Conservation (phyloP, 1,284 basidiomycete genomes). For the Leccinum variabile region DNA sequence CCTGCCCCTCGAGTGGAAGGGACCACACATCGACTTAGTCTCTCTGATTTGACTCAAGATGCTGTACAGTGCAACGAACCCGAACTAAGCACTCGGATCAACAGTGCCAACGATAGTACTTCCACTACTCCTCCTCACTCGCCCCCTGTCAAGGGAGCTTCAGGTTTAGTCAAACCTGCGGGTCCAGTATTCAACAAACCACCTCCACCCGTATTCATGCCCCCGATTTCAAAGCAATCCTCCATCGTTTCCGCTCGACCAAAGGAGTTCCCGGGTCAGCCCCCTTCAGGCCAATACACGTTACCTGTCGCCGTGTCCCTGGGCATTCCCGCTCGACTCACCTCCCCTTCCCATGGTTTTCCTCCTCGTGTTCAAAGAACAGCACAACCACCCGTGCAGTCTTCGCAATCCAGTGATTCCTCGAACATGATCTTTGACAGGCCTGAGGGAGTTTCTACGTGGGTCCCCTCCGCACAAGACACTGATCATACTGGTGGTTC, state of each 20-base stretch:
- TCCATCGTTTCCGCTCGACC: slow-evolving; percentile 22
- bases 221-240: slow-evolving; percentile 34
- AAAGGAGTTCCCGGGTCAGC: slow-evolving; percentile 33
- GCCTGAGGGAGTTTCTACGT: background rate
- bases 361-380: slow-evolving; percentile 19
- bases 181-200: slow-evolving; percentile 58
- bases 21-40: slow-evolving; percentile 20
- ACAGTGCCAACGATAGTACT: slow-evolving; percentile 31
- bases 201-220: slow-evolving; percentile 53
- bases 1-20: slow-evolving; percentile 2
- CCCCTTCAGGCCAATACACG: slow-evolving; percentile 40
- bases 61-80: background rate
- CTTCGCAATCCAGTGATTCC: slow-evolving; percentile 50
- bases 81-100: background rate
- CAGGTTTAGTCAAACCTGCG: slow-evolving; percentile 38
- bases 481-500: slow-evolving; percentile 43
- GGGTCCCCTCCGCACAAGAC: background rate
- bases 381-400: slow-evolving; percentile 47
- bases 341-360: slow-evolving; percentile 31
- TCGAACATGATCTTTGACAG: slow-evolving; percentile 54
- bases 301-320: slow-evolving; percentile 46
- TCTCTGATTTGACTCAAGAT: slow-evolving; percentile 29
- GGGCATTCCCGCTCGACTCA: slow-evolving; percentile 42
- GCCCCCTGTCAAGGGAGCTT: slow-evolving; percentile 41
- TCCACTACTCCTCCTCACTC: slow-evolving; percentile 64